Percentiles rank a stretch among this genome's conserved stretches.
Conservation (phyloP, 306 rosid species). For the Vigna nakashimae region DNA sequence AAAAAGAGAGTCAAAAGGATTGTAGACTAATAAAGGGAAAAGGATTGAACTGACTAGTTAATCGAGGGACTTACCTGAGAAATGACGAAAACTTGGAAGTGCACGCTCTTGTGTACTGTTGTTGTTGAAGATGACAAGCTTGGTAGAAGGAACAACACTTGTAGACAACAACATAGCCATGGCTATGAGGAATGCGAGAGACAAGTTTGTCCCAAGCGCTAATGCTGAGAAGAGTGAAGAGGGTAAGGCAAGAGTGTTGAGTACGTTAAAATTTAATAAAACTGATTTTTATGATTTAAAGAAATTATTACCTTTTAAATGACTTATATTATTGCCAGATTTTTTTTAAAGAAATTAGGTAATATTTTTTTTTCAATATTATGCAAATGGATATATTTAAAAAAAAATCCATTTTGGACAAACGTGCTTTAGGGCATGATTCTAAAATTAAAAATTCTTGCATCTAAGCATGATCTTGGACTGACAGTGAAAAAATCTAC, state of each 20-base stretch:
- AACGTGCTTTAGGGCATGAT: no score
- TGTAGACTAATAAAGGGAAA: slow-evolving; percentile 18
- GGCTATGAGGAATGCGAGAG: slow-evolving; percentile 1
- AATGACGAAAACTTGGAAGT: slow-evolving; percentile 30
- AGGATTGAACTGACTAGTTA: background rate
- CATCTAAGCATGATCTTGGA: no score
- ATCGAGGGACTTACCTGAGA: slow-evolving; percentile 51
- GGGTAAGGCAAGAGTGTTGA: background rate
- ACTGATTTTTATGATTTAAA: no score
- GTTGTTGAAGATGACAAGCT: slow-evolving; percentile 47
- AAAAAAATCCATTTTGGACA: no score
- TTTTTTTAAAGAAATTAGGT: no score
- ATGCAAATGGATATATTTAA: no score
- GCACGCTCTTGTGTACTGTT: slow-evolving; percentile 34
- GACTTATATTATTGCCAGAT: no score
- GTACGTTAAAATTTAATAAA: background rate
- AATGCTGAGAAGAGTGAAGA: background rate
- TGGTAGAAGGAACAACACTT: slow-evolving; percentile 51
- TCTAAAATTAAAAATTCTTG: no score
- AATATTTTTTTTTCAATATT: no score
- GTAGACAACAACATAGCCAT: slow-evolving; percentile 65
- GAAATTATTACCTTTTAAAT: no score
- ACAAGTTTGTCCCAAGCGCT: background rate
- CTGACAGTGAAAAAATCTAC: no score
- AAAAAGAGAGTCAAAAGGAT: no score